Evolutionary conservation across 1,139 yeast species (phyloP).

Genomic region (Scheffersomyces titani): DNA sequence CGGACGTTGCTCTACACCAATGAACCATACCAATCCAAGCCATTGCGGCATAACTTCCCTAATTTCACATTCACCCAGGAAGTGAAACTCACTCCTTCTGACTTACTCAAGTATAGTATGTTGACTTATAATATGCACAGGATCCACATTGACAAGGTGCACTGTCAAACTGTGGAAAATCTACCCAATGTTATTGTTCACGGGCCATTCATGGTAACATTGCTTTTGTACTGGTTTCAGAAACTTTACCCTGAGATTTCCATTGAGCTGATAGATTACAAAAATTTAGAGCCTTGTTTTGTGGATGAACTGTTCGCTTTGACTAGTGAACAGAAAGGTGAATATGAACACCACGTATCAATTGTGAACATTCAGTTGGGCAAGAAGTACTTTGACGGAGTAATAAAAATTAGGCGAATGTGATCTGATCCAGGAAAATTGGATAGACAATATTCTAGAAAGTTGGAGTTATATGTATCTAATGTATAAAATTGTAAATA

Average conservation of each 20-base stretch:
- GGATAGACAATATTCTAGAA: neutral
- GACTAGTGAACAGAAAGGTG: neutral
- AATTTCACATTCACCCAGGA: constrained; percentile 8
- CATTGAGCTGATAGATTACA: constrained; percentile 41
- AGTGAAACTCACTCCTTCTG: constrained; percentile 18
- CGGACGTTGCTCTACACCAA: constrained; percentile 42
- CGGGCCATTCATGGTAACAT: constrained; percentile 75
- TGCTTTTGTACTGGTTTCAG: constrained; percentile 54
- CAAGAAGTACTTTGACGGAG: constrained; percentile 8
- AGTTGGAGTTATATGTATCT: neutral
- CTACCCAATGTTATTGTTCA: constrained; percentile 68
- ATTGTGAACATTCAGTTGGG: constrained; percentile 5
- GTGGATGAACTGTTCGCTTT: constrained; percentile 18
- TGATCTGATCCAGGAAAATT: neutral
- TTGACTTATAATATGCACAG: constrained; percentile 80
- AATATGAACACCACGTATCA: constrained; percentile 1
- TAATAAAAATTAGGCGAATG: neutral
- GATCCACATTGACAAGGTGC: constrained; percentile 69
- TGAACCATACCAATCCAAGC: constrained; percentile 12
- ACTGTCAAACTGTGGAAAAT: constrained; percentile 55
- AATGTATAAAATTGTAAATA: too few relatives aligned
- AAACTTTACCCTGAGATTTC: constrained; percentile 13
- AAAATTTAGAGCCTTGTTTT: constrained; percentile 52
- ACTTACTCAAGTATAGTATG: constrained; percentile 64
- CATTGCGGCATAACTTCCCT: constrained; percentile 1